Base-by-base conservation (phyloP, 2,329 filamentous ascomycete species). In the Stagonosporopsis chrysanthemi region DNA sequence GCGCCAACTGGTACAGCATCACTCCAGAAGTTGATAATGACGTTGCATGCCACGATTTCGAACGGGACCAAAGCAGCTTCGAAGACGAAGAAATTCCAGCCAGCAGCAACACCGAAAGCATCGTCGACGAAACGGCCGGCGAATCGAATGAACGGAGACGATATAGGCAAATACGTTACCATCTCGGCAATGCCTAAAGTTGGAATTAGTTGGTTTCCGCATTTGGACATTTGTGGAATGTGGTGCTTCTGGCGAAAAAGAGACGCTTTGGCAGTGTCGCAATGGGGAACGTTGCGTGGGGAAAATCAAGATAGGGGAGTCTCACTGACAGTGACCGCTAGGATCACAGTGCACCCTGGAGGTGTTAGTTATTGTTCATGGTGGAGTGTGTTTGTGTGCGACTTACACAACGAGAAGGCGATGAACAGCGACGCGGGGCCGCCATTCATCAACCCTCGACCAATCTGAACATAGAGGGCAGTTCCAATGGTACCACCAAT, bases 121-220 rank as follows among this genome's bases (percentile, higher is more conserved):
- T 91, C 88, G 64, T 92, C 89, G 28, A 92, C 88, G 63, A 86
- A 92, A 43, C 88, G 84, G 14, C 89, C 88, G 4, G 90, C 90
- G 67, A 92, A 91, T 24, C 88, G 86, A 69, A 92, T 90, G 73
- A 93, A 92, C 0, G 89, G 89, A 38, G 88, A 91, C 0, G 88
- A 90, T 51, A 92, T 90, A 7, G 90, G 90, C 2, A 91, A 79
- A 62, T 89, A 91, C 0, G 88, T 90, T 7, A 90, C 89, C 88
- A 92, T 91, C 72, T 92, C 90, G 12, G 88, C 87, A 78, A 90
- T 85, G 70, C 78, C 75, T 78, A 61, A 14, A 28, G 24, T 19
- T 41, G 24, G 28, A 31, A 59, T 73, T 67, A 70, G 69, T 63
- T 51, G 35, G 36, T 45, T 58, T 52, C 38, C 56, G 49, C 40